Conservation (phyloP, 2,329 filamentous ascomycete species). For the Clarireedia monteithiana region DNA sequence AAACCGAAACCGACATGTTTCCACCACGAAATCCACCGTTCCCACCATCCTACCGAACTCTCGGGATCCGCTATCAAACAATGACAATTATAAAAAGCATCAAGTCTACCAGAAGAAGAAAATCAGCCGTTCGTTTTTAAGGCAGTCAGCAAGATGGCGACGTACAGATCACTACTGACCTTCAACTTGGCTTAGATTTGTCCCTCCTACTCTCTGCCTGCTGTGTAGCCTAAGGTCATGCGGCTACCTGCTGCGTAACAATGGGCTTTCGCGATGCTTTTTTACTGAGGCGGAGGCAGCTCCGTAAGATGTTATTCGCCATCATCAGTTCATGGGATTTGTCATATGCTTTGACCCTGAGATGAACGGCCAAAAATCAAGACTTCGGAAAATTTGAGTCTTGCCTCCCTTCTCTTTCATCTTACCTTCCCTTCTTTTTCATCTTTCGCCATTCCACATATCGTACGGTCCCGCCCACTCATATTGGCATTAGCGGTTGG, state of each 20-base stretch:
- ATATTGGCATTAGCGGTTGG: background rate
- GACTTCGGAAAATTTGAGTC: background rate
- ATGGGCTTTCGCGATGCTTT: background rate
- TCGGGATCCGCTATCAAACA: background rate
- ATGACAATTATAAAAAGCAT: background rate
- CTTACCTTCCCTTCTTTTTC: no score
- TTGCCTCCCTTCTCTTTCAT: no score
- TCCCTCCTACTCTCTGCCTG: background rate
- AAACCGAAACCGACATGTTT: background rate
- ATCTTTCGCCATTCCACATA: no score
- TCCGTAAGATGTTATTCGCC: background rate
- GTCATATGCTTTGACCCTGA: background rate
- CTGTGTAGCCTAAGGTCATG: background rate
- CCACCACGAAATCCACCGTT: background rate
- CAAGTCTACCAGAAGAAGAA: background rate
- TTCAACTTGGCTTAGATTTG: background rate
- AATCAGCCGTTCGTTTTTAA: background rate
- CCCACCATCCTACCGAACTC: background rate
- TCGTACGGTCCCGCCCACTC: background rate
- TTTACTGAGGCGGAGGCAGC: background rate
- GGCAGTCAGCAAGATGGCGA: conserved; percentile 9
- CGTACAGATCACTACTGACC: conserved; percentile 7
- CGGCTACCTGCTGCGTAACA: conserved; percentile 5
- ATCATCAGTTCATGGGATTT: background rate
- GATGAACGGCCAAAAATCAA: background rate